These are phyloP conservation scores for Silene uniflora DNA, from an alignment of 148 eudicot species.

Conservation along the genomic window DNA sequence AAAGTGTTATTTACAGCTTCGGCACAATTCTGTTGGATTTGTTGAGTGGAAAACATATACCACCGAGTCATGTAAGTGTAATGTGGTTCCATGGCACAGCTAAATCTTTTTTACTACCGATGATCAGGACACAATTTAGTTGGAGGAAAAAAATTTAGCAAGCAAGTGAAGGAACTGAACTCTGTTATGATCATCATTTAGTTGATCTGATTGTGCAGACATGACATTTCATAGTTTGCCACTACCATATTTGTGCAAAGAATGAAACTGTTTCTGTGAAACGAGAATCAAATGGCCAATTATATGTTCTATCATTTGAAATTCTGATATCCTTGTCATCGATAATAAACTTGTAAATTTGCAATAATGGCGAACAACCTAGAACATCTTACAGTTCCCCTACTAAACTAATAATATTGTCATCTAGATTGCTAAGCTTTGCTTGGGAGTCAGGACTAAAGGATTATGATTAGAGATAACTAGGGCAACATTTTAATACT, in stretches of 20 bases:
- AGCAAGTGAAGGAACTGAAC: not conserved
- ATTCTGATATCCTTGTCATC: not conserved
- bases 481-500: not conserved
- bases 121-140: not conserved
- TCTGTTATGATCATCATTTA: not conserved
- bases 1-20: slow-evolving; percentile 82
- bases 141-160: not conserved
- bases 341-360: not conserved
- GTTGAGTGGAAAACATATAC: slow-evolving; percentile 89
- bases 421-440: not conserved
- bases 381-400: not conserved
- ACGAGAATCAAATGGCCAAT: not conserved
- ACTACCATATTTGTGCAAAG: not conserved
- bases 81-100: not conserved
- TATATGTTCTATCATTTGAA: not conserved
- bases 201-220: not conserved
- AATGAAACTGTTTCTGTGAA: not conserved
- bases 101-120: not conserved
- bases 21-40: slow-evolving; percentile 85
- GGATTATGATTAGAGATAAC: not conserved
- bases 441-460: not conserved
- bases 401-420: not conserved
- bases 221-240: not conserved
- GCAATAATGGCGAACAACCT: not conserved
- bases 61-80: slow-evolving; percentile 81